Evolutionary conservation across 371 early-diverging fungal genomes (phyloP), one percentile per base, ranked within the genome.

Genomic region (Phascolomyces articulosus): DNA sequence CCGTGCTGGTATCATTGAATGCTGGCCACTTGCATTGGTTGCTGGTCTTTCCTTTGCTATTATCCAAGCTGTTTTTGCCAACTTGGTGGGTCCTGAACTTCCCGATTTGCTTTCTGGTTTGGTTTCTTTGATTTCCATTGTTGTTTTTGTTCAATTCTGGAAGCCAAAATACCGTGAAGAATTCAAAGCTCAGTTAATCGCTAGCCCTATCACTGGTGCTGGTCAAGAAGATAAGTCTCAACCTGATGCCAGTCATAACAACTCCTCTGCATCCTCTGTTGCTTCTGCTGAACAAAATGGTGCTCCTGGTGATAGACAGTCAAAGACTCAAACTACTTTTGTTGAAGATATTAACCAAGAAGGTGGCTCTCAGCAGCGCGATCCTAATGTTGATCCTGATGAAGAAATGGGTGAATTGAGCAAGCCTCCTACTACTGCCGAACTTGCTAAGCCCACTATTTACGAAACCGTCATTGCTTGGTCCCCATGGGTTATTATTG

Each of bases 51-150:
- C 83, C 2, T 83, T 83, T 72, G 70, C 83, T 26, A 61, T 78
- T 0, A 69, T 70, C 23, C 83, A 80, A 70, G 74, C 55, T 27
- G 63, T 80, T 40, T 80, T 80, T 63, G 65, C 79, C 55, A 82
- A 82, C 49, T 55, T 82, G 20, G 82, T 80, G 13, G 78, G 78
- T 4, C 78, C 79, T 27, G 83, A 83, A 58, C 66, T 83, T 16
- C 83, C 83, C 16, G 83, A 83, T 63, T 55, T 83, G 31, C 75
- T 80, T 64, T 80, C 80, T 40, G 83, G 80, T 55, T 63, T 83
- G 15, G 72, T 71, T 2, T 80, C 80, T 20, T 58, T 83, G 24
- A 40, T 80, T 18, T 34, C 72, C 13, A 60, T 73, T 15, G 62
- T 83, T 29, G 55, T 62, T 1, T 77, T 83, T 71, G 80, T 80